Evolutionary conservation across 352 stramenopile genomes (phyloP).

Genomic region (Globisporangium irregulare): DNA sequence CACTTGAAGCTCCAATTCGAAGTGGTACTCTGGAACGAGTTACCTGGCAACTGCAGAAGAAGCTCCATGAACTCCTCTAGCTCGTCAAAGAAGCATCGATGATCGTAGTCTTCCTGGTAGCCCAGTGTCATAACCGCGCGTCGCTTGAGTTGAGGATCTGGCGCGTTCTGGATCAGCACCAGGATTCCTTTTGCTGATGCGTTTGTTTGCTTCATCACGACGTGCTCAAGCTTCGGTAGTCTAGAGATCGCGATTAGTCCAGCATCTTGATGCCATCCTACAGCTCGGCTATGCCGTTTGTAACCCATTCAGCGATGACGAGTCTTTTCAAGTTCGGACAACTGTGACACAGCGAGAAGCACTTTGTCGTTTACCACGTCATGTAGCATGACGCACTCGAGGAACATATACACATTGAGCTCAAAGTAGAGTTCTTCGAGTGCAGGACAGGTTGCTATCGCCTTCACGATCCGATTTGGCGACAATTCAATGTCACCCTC

Average conservation of each 20-base stretch:
- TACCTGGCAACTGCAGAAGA: neutral
- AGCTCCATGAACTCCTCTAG: conserved; percentile 1
- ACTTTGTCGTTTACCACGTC: neutral
- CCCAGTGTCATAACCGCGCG: neutral
- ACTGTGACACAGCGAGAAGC: neutral
- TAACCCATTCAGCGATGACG: neutral
- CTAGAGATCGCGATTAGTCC: neutral
- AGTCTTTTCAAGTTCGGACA: neutral
- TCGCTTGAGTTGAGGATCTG: neutral
- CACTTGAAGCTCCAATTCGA: neutral
- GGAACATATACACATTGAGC: neutral
- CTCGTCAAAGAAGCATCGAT: neutral
- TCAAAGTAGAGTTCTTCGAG: conserved; percentile 6
- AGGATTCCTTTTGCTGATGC: neutral
- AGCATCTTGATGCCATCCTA: neutral
- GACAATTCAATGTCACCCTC: neutral
- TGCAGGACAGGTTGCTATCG: neutral
- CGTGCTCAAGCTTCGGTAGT: neutral
- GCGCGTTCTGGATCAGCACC: neutral
- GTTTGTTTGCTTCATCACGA: neutral
- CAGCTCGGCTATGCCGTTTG: neutral
- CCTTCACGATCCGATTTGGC: neutral
- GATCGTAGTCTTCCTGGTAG: neutral
- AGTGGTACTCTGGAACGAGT: neutral
- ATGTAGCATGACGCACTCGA: neutral